phyloP scores from a whole-genome alignment of 352 stramenopile genomes.

The Thraustochytrium striatum region DNA sequence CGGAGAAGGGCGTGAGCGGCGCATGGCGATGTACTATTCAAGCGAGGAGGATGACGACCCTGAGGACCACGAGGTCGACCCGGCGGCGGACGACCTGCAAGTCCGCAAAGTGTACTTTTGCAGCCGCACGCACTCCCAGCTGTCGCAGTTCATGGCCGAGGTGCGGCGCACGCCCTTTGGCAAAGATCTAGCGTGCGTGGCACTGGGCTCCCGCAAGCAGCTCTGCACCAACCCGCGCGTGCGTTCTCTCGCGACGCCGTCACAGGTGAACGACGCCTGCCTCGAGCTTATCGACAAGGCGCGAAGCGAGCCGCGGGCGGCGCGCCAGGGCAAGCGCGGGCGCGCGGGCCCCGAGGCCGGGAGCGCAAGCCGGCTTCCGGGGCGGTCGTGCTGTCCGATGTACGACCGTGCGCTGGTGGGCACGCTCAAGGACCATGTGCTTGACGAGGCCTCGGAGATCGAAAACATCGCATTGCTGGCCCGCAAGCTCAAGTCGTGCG shows the following conservation, averaged over 20 bases:
- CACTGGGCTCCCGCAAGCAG: conserved; percentile 64
- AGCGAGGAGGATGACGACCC: background rate
- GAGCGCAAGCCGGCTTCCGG: background rate
- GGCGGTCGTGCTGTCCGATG: background rate
- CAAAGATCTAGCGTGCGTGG: conserved; percentile 60
- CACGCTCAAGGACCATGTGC: conserved; percentile 7
- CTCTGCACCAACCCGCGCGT: conserved; percentile 68
- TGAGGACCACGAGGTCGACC: no score
- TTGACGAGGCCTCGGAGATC: conserved; percentile 70
- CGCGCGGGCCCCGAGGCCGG: conserved; percentile 8
- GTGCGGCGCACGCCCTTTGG: conserved; percentile 64
- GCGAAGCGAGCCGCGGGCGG: conserved; percentile 18
- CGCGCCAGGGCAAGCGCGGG: conserved; percentile 15
- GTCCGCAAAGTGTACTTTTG: conserved; percentile 63
- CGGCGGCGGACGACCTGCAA: background rate
- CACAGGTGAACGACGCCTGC: conserved; percentile 68
- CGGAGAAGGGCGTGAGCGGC: background rate
- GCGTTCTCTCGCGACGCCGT: conserved; percentile 56
- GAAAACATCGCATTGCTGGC: conserved; percentile 89
- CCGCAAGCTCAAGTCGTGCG: conserved; percentile 81
- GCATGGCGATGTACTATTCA: background rate
- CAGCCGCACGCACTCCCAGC: conserved; percentile 72
- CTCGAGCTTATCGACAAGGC: conserved; percentile 61
- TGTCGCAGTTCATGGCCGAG: conserved; percentile 76
- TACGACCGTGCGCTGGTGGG: conserved; percentile 65